Base-by-base conservation (phyloP, 495 filamentous ascomycete species). In the Penicillium dipodomyicola region DNA sequence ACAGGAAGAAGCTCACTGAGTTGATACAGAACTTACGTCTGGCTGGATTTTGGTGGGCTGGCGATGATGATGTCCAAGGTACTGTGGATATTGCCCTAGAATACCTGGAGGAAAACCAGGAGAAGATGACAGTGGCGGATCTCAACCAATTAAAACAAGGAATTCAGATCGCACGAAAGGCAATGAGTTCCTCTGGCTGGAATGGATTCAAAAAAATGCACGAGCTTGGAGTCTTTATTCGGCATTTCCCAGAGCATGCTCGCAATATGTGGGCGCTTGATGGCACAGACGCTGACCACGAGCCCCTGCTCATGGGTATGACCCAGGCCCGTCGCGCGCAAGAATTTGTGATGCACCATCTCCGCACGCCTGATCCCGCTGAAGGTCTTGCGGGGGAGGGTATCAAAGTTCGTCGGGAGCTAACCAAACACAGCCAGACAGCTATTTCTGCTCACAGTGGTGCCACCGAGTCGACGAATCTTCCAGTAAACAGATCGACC, bases 31-130 rank as follows among this genome's bases (percentile, higher is more conserved):
- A 97, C 65, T 73, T 97, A 30, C 80, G 89, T 23, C 88, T 95
- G 64, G 86, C 90, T n/a, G 88, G 88, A 40, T 96, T 96, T 64
- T 94, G 91, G 74, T 96, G 92, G 79, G 86, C 87, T 9, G 91
- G 92, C 35, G 91, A 88, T 56, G 83, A 84, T 0, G 75, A 92
- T 57, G 78, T 96, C 5, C 46, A 65, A 5, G 80, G 74, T 17
- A 81, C 88, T 4, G 60, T 93, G 6, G 77, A 88, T 15, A 82
- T 81, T 43, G 84, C 86, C 10, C 68, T 77, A 35, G 77, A 77
- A 37, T 95, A 95, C 58, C 65, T 95, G 23, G 69, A 73, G 46
- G 76, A 83, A 22, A 67, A 76, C 27, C 71, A 73, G 20, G 74
- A 80, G 40, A 69, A 57, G 33, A 85, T 89, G 66, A 77, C 75